phyloP scores from a whole-genome alignment of 495 filamentous ascomycete genomes.

The Geopyxis carbonaria region DNA sequence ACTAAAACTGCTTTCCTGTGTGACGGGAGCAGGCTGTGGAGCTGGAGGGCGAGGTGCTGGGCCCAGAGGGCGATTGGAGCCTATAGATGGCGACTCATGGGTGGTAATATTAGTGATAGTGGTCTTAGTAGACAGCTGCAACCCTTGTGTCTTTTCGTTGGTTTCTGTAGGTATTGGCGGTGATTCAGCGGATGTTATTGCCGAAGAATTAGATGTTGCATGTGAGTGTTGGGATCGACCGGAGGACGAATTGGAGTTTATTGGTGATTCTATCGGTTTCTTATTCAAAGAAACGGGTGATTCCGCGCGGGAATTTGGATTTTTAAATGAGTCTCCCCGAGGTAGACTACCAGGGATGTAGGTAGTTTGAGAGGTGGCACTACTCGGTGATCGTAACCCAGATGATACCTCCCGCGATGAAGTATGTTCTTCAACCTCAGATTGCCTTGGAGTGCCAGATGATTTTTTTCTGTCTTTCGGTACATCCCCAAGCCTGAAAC shows the following conservation, averaged over 20 bases:
- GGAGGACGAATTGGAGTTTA: conserved; percentile 17
- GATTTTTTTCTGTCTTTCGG: conserved; percentile 47
- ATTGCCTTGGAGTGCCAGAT: conserved; percentile 13
- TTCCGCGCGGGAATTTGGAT: conserved; percentile 8
- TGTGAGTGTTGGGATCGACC: conserved; percentile 19
- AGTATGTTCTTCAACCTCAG: conserved; percentile 10
- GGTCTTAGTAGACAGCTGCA: conserved; percentile 1
- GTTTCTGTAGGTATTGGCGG: no score
- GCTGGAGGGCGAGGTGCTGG: conserved; percentile 12
- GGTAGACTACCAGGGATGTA: conserved; percentile 18
- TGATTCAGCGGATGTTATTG: conserved; percentile 21
- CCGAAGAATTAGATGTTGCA: conserved; percentile 18
- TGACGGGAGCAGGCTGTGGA: no score
- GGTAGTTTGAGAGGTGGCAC: no score
- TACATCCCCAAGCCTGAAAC: conserved; percentile 61
- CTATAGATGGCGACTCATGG: background rate
- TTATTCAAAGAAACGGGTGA: conserved; percentile 10
- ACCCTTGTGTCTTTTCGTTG: no score
- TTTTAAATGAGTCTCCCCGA: conserved; percentile 22
- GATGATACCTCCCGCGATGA: no score
- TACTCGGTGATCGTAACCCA: no score
- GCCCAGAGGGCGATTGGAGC: background rate
- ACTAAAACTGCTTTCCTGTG: conserved; percentile 14
- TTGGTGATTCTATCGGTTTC: conserved; percentile 18
- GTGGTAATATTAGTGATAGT: background rate